These are phyloP conservation scores for Lactarius hengduanensis DNA, from an alignment of 768 basidiomycete species.

Conservation along the genomic window DNA sequence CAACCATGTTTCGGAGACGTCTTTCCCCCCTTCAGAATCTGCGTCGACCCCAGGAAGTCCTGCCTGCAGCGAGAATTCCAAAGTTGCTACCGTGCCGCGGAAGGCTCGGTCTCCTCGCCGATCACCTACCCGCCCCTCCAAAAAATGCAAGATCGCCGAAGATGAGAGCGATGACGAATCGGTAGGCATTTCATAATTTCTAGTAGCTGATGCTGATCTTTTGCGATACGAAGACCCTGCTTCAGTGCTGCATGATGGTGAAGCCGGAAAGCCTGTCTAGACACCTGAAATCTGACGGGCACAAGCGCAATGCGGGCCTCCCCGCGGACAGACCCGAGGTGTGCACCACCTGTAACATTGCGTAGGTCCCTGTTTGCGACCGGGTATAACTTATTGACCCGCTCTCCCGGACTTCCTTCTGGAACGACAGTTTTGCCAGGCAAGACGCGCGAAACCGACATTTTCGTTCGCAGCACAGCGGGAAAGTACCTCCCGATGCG, in stretches of 20 bases:
- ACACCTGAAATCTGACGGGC: slow-evolving; percentile 23
- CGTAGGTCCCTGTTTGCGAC: slow-evolving; percentile 10
- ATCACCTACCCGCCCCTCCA: not conserved
- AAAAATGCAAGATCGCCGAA: slow-evolving; percentile 12
- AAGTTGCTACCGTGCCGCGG: not conserved
- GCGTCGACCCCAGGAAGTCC: not conserved
- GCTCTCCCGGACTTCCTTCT: not conserved
- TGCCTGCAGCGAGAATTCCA: not conserved
- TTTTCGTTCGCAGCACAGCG: slow-evolving; percentile 20
- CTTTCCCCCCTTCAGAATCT: not conserved
- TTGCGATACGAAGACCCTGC: slow-evolving; percentile 4
- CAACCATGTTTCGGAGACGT: not conserved
- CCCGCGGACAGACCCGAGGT: slow-evolving; percentile 21
- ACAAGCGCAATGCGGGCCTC: slow-evolving; percentile 24
- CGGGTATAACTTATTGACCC: not conserved
- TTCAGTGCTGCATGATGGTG: slow-evolving; percentile 23
- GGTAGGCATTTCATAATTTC: slow-evolving; percentile 11
- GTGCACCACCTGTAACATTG: slow-evolving; percentile 23
- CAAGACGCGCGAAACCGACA: slow-evolving; percentile 26
- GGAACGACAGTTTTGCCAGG: slow-evolving; percentile 20
- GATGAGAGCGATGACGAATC: slow-evolving; percentile 5
- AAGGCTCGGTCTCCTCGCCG: slow-evolving; percentile 2
- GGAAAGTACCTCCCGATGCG: not conserved
- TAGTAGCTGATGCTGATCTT: not conserved
- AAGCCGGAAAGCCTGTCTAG: slow-evolving; percentile 25